Evolutionary conservation across 768 basidiomycete genomes (phyloP).

Genomic region (Trametes cubensis): DNA sequence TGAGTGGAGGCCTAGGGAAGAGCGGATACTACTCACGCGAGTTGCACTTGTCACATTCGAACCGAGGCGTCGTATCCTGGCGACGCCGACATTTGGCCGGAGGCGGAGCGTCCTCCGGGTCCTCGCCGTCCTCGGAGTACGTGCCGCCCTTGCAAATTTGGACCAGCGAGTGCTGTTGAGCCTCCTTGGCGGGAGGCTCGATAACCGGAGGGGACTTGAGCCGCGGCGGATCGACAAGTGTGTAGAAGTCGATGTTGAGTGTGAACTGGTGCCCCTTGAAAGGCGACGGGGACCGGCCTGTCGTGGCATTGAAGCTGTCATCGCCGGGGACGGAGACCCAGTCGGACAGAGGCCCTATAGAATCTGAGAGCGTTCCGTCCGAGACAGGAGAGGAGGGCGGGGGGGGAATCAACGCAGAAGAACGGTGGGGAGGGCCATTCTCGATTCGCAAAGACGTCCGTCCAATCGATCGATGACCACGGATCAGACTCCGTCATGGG

Average conservation of each 20-base stretch:
- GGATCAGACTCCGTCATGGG: background rate
- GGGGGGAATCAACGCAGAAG: background rate
- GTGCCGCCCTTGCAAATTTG: too few relatives aligned
- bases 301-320: too few relatives aligned
- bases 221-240: too few relatives aligned
- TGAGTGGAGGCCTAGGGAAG: background rate
- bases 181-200: too few relatives aligned
- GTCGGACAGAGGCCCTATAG: too few relatives aligned
- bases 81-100: constrained; percentile 6
- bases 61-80: constrained; percentile 10
- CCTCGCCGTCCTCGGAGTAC: background rate
- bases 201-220: too few relatives aligned
- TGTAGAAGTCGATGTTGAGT: too few relatives aligned
- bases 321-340: too few relatives aligned
- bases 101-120: too few relatives aligned
- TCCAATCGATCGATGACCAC: background rate
- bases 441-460: background rate
- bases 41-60: background rate
- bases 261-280: too few relatives aligned
- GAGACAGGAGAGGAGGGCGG: background rate
- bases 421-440: background rate
- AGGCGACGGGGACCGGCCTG: too few relatives aligned
- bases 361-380: background rate
- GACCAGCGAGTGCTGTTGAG: too few relatives aligned
- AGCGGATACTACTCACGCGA: constrained; percentile 2